phyloP scores from a whole-genome alignment of 2,329 filamentous ascomycete genomes.

The Graphiopsis chlorocephala region DNA sequence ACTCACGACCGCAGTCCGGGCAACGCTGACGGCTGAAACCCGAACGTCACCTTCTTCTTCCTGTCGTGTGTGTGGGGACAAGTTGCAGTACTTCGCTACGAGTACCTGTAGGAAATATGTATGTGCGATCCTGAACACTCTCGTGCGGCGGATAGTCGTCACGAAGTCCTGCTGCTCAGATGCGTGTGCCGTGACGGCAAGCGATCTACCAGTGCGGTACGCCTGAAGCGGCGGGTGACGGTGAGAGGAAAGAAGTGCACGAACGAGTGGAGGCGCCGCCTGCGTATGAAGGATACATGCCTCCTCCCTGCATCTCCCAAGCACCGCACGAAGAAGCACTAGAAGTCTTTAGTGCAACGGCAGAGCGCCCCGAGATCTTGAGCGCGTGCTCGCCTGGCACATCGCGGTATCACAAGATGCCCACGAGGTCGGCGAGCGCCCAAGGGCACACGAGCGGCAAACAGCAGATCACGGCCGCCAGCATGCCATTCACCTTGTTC shows the following conservation, averaged over 20 bases:
- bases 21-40: constrained; percentile 11
- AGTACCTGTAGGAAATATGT: neutral
- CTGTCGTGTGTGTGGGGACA: neutral
- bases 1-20: constrained; percentile 2
- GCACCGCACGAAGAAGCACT: constrained; percentile 6
- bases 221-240: constrained; percentile 7
- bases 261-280: neutral
- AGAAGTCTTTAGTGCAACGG: constrained; percentile 7
- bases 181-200: constrained; percentile 2
- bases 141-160: constrained; percentile 2
- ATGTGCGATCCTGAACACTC: neutral
- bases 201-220: constrained; percentile 1
- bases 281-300: neutral
- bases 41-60: constrained; percentile 8
- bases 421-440: neutral
- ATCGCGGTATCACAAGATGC: neutral
- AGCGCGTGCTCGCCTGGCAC: constrained; percentile 8
- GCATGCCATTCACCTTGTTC: neutral
- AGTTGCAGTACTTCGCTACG: constrained; percentile 10
- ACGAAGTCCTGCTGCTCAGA: neutral
- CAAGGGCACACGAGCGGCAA: neutral
- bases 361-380: neutral
- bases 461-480: neutral
- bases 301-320: neutral
- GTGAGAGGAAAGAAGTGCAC: neutral